Percentiles rank a stretch among this genome's conserved stretches.
Conservation (phyloP, 1,284 basidiomycete species). For the Cerioporus squamosus region DNA sequence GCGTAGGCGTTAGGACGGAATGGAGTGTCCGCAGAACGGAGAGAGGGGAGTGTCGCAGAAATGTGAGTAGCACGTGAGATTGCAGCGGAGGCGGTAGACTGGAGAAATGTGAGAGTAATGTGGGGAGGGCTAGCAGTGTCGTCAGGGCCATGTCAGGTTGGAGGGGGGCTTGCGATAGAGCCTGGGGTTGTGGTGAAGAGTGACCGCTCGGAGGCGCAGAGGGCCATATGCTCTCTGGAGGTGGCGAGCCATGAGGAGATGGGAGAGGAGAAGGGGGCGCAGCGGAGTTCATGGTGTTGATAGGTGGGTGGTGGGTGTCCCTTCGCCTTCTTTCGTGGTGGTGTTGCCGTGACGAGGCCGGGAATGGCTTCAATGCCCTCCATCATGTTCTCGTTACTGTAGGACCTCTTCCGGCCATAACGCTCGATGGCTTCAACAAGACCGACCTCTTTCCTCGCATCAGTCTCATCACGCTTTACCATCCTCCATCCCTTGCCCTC, state of each 20-base stretch:
- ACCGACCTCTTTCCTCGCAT: slow-evolving; percentile 57
- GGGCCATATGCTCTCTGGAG: slow-evolving; percentile 73
- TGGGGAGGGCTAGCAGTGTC: slow-evolving; percentile 79
- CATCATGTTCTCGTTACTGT: slow-evolving; percentile 72
- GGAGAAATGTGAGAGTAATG: slow-evolving; percentile 75
- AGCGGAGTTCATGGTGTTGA: slow-evolving; percentile 65
- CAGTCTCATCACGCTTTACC: slow-evolving; percentile 65
- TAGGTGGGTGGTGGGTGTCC: slow-evolving; percentile 55
- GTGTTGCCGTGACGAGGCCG: slow-evolving; percentile 51
- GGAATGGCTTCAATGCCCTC: slow-evolving; percentile 70
- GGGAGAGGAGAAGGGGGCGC: slow-evolving; percentile 83
- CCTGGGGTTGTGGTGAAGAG: slow-evolving; percentile 66
- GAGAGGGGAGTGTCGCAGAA: slow-evolving; percentile 83
- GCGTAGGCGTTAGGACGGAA: slow-evolving; percentile 80
- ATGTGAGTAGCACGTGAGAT: slow-evolving; percentile 83
- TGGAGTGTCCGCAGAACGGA: slow-evolving; percentile 84
- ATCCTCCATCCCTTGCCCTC: slow-evolving; percentile 77
- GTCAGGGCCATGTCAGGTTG: slow-evolving; percentile 80
- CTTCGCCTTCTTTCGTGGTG: slow-evolving; percentile 79
- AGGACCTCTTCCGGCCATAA: slow-evolving; percentile 78
- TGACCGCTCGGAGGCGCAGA: slow-evolving; percentile 76
- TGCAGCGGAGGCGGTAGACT: slow-evolving; percentile 74
- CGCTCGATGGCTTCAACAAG: slow-evolving; percentile 80
- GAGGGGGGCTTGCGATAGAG: slow-evolving; percentile 64
- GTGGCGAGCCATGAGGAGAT: slow-evolving; percentile 81